Evolutionary conservation across 208 protist species (phyloP), one percentile per base, ranked within the genome.

Genomic region (Leptomonas pyrrhocoris): DNA sequence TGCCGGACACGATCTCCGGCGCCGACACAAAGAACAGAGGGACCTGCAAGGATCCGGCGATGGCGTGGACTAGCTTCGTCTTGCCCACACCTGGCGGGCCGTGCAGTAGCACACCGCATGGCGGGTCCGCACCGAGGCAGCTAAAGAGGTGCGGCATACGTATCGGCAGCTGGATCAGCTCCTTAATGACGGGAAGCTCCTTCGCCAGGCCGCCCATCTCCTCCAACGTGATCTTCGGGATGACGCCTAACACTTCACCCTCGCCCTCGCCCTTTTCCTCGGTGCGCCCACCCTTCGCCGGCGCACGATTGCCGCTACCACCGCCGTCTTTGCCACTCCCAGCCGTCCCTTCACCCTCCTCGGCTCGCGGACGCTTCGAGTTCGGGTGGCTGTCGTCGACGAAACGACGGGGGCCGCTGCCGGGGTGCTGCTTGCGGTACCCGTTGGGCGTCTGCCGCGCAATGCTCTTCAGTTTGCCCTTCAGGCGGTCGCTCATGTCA

Each of bases 1-100:
- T 98, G 51, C 98, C 98, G 12, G 90, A 96, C 5, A 99, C 95
- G 64, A 99, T 92, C 72, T 99, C 98, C 0, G 98, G 97, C 16
- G 94, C 97, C 2, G 93, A 88, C 40, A 99, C 89, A 23, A 97
- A 95, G 50, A 98, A 97, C 40, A 99, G 95, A n/a, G 94, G 86
- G 19, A 98, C 90, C 60, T 95, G 81, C 55, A 97, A 82, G 23
- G 97, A 92, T 18, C 96, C 97, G 1, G 98, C 97, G 68, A 99
- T 98, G 27, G 97, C 97, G 76, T 97, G 86, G 2, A 98, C 97
- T 2, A 99, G 88, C 79, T 97, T 88, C 23, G 98, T 98, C 80
- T 98, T 99, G 40, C 98, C 97, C 45, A 88, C 95, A 21, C 98
- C 98, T 0, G 98, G 98, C 9, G 97, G 98, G 13, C 98, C 98